Evolutionary conservation across 768 basidiomycete species (phyloP).

Genomic region (Leccinellum luteum): DNA sequence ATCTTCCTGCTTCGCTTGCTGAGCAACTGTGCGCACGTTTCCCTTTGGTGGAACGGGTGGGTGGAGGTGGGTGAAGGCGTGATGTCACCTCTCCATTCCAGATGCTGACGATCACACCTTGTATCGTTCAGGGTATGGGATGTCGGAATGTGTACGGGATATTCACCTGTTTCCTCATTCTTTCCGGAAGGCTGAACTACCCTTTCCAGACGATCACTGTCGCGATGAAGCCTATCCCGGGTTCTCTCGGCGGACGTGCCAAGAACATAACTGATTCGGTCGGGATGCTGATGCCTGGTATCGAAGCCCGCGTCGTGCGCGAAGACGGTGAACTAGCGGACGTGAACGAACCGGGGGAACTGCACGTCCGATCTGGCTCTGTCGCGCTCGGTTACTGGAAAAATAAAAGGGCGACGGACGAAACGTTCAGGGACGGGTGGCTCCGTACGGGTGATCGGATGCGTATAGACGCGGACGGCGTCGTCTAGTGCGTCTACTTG

Average conservation of each 20-base stretch:
- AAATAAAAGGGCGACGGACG: slow-evolving; percentile 61
- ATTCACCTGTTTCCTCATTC: not conserved
- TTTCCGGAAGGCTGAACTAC: not conserved
- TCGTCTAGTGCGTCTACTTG: slow-evolving; percentile 55
- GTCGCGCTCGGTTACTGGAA: slow-evolving; percentile 71
- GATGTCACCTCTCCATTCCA: not conserved
- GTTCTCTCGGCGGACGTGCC: slow-evolving; percentile 43
- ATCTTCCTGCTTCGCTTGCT: slow-evolving; percentile 57
- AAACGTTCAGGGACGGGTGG: slow-evolving; percentile 72
- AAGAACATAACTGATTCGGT: slow-evolving; percentile 42
- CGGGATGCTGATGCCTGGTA: slow-evolving; percentile 60
- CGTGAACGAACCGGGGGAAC: slow-evolving; percentile 61
- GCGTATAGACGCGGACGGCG: slow-evolving; percentile 54
- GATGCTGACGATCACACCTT: slow-evolving; percentile 2
- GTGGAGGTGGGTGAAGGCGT: slow-evolving; percentile 42
- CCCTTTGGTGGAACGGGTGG: slow-evolving; percentile 32
- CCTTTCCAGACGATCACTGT: slow-evolving; percentile 53
- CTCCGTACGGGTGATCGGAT: slow-evolving; percentile 73
- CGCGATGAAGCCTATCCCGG: slow-evolving; percentile 42
- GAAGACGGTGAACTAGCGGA: slow-evolving; percentile 57
- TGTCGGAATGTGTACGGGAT: slow-evolving; percentile 62
- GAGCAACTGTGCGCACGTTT: slow-evolving; percentile 39
- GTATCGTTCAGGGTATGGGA: slow-evolving; percentile 55
- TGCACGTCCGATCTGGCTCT: slow-evolving; percentile 55
- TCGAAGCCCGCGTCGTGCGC: slow-evolving; percentile 60